Evolutionary conservation across 2,329 filamentous ascomycete genomes (phyloP), one percentile per base, ranked within the genome.

Genomic region (Periconia sp.): DNA sequence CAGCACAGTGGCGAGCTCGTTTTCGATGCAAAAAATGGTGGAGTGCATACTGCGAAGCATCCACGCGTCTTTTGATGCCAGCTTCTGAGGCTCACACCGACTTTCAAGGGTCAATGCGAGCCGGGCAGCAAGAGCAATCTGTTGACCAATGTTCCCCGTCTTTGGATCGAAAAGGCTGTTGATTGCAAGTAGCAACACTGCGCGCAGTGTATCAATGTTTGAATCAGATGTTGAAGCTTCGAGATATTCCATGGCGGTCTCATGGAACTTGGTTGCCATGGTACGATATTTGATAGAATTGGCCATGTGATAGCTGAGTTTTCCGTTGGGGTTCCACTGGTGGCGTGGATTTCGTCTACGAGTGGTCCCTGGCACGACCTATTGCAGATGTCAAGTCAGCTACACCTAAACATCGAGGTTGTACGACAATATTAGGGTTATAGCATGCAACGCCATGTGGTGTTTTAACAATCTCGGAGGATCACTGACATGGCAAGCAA

Each of bases 101-200:
- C 61, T 60, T 49, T 71, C 65, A 1, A 73, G 58, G 20, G 66
- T 61, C 37, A 72, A 63, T 7, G 66, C 66, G 15, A 74, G 59
- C n/a, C 71, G 63, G 8, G 66, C 60, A 3, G 71, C 69, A 44
- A 73, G 68, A 10, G 70, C 71, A 33, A 73, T 56, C 37, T 74
- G 71, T 49, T 74, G 71, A 9, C 71, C 69, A 31, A 70, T 64
- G 30, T 74, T 73, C 2, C 71, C 71, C 6, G 58, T 57, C 18
- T 68, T 65, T 11, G 71, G 71, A 31, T 74, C 69, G 41, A 74
- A 73, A 7, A 67, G 58, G 51, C 68, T 70, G 49, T 73, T 69
- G 33, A 74, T 67, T 23, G 69, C 65, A 20, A 74, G 66, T 9
- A 74, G 47, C 10, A 72, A 49, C 15, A 73, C 61, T 2, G 69